Evolutionary conservation across 2,329 filamentous ascomycete genomes (phyloP), one percentile per base, ranked within the genome.

Genomic region (Fusarium oxysporum): DNA sequence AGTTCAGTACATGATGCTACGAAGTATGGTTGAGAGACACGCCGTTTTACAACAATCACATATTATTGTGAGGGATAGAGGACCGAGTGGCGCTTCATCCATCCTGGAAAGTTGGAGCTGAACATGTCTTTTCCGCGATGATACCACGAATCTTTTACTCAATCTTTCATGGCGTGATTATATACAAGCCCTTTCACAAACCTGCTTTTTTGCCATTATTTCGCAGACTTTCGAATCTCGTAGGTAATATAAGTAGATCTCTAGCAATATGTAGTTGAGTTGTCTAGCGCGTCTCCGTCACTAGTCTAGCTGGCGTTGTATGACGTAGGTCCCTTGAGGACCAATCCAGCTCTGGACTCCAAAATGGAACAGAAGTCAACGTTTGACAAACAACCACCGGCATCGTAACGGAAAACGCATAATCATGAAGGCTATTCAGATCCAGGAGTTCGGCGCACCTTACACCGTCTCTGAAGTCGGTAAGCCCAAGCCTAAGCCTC

Each of bases 401-500:
- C 25, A 25, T 25, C 25, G 25, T 5, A 25, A 25, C 1, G n/a
- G n/a, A n/a, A n/a, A n/a, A n/a, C n/a, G 9, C 1, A 0, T 8
- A 28, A 38, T 6, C 11, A 50, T 68, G 30, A 67, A 25, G 10
- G 63, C 41, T 2, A 68, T 68, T 2, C 41, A 68, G 25, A 62
- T 68, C 12, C 19, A 62, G 3, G 25, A 62, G 5, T 62, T 48
- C 12, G 44, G 48, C 4, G 19, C 35, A 0, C 19, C 54, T 4
- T 50, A 38, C 12, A 30, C 37, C 0, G 35, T 67, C 2, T 68
- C 41, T 3, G n/a, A 23, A 1, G n/a, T 62, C 3, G 32, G 54
- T n/a, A 43, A 48, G 16, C 54, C 63, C 6, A 50, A 44, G 1
- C 25, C 54, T 2, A 19, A 54, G 1, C 41, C 63, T 17, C 37